These are phyloP conservation scores for Typha latifolia DNA, from an alignment of 176 grass and related monocot genomes.

Conservation along the genomic window DNA sequence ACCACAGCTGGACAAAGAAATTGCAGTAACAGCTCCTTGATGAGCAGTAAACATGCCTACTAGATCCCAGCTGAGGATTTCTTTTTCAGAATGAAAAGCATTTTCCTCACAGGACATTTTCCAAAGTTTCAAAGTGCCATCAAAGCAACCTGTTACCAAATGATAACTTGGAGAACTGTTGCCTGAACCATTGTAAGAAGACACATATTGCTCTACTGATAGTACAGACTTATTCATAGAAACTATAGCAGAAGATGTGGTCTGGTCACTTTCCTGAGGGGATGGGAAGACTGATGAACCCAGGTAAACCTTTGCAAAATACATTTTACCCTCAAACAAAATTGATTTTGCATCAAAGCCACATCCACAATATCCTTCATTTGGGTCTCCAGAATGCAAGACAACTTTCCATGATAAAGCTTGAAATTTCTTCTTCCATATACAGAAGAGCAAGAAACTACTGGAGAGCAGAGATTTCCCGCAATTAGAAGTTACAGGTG, in stretches of 20 bases:
- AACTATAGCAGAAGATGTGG: slow-evolving; percentile 54
- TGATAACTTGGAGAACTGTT: slow-evolving; percentile 40
- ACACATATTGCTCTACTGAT: slow-evolving; percentile 37
- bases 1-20: slow-evolving; percentile 64
- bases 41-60: slow-evolving; percentile 60
- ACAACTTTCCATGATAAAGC: slow-evolving; percentile 65
- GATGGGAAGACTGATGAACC: slow-evolving; percentile 51
- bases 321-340: slow-evolving; percentile 36
- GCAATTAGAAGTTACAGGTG: slow-evolving; percentile 50
- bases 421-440: slow-evolving; percentile 60
- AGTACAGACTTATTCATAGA: slow-evolving; percentile 32
- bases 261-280: slow-evolving; percentile 31
- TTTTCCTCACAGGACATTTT: slow-evolving; percentile 35
- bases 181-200: slow-evolving; percentile 21
- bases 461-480: slow-evolving; percentile 28
- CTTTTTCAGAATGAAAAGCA: slow-evolving; percentile 29
- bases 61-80: slow-evolving; percentile 50
- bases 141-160: slow-evolving; percentile 72
- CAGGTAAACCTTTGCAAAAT: slow-evolving; percentile 36
- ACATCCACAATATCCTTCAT: slow-evolving; percentile 25
- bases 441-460: slow-evolving; percentile 65
- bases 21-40: slow-evolving; percentile 35
- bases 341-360: slow-evolving; percentile 26
- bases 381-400: slow-evolving; percentile 37
- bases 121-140: slow-evolving; percentile 78